phyloP scores from a whole-genome alignment of 179 eudicot genomes.

The Sideroxylon spinosum region DNA sequence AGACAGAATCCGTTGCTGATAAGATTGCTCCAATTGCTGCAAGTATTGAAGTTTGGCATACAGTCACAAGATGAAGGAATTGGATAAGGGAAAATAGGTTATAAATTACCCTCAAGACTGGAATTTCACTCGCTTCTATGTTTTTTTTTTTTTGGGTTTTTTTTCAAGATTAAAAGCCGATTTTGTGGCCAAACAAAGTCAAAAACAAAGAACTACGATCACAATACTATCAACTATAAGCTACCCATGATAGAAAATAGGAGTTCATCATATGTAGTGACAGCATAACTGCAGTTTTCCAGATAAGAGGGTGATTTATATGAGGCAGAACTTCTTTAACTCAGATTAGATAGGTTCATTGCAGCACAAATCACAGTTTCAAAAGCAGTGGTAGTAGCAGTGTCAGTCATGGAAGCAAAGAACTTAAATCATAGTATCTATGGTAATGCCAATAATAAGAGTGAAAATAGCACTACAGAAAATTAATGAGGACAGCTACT shows the following conservation, averaged over 20 bases:
- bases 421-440: not conserved
- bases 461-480: not conserved
- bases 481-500: conserved; percentile 5
- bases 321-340: not conserved
- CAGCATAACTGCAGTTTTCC: not conserved
- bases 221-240: conserved; percentile 5
- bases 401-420: not conserved
- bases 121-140: not conserved
- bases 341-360: not conserved
- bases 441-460: not conserved
- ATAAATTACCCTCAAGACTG: not conserved
- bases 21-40: conserved; percentile 78
- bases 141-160: too few relatives aligned
- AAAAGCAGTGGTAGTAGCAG: not conserved
- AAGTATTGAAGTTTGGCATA: conserved; percentile 3
- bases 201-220: not conserved
- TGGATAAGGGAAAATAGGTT: not conserved
- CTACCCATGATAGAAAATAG: not conserved
- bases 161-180: not conserved
- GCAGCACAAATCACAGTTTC: not conserved
- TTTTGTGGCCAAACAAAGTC: not conserved
- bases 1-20: conserved; percentile 77
- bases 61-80: not conserved
- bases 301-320: not conserved
- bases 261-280: not conserved